Conservation (phyloP, 257 asterid species). For the Parsonsia alboflavescens region DNA sequence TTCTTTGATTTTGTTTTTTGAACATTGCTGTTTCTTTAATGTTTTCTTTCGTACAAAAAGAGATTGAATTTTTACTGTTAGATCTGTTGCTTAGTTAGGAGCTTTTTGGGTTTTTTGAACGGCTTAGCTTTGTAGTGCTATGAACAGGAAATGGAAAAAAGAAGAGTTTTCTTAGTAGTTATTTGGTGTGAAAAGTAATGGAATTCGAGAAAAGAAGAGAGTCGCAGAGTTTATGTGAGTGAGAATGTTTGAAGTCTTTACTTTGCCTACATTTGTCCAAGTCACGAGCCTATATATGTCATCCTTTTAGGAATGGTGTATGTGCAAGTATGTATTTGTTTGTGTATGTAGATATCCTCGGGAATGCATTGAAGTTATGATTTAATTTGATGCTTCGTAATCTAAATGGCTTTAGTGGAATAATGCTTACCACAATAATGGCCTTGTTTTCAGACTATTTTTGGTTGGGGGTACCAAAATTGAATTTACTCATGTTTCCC, state of each 20-base stretch:
- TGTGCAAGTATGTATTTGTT: background rate
- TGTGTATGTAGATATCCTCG: background rate
- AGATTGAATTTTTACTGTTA: background rate
- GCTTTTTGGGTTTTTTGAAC: background rate
- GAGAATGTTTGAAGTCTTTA: background rate
- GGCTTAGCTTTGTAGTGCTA: background rate
- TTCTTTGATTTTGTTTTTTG: background rate
- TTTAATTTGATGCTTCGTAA: background rate
- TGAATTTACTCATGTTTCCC: background rate
- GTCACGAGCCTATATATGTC: background rate
- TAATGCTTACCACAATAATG: background rate
- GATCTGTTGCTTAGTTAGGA: conserved; percentile 12
- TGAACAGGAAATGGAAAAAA: background rate
- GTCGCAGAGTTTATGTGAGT: background rate
- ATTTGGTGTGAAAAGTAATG: background rate
- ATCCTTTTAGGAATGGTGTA: background rate
- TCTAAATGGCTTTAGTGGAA: background rate
- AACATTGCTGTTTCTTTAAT: background rate
- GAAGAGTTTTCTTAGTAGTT: background rate
- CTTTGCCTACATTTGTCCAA: background rate
- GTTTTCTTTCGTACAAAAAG: background rate
- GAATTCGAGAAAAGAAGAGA: background rate
- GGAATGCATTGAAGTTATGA: background rate
- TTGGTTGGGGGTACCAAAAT: background rate
- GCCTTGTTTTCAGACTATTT: background rate